Evolutionary conservation across 345 rosid genomes (phyloP).

Genomic region (Dovyalis caffra): DNA sequence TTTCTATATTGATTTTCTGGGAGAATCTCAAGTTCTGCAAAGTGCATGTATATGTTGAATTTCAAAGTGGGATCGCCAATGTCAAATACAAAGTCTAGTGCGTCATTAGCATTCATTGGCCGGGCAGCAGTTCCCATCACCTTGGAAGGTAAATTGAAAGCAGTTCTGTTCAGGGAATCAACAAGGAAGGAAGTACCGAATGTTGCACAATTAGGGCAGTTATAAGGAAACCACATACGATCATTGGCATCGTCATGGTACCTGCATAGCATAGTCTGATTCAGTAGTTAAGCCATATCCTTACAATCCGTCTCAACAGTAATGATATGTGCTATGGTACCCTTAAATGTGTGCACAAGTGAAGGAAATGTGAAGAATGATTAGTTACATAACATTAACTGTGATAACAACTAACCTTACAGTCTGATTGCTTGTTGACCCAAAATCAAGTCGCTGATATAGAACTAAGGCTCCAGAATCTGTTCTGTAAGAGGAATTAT

Average conservation of each 20-base stretch:
- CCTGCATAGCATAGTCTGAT: no score
- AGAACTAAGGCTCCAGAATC: constrained; percentile 18
- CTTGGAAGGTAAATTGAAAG: constrained; percentile 24
- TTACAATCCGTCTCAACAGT: no score
- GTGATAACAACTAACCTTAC: constrained; percentile 24
- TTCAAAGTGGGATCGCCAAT: constrained; percentile 14
- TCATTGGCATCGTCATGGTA: no score
- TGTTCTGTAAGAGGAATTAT: constrained; percentile 10
- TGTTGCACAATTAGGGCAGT: no score
- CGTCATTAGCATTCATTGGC: constrained; percentile 11
- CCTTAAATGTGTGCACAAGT: no score
- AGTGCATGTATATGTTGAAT: constrained; percentile 31
- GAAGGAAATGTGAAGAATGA: no score
- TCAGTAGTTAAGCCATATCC: no score
- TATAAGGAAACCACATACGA: no score
- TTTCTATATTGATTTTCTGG: constrained; percentile 13
- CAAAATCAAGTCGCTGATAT: constrained; percentile 37
- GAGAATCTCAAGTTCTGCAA: constrained; percentile 28
- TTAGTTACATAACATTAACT: no score
- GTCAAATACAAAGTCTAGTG: constrained; percentile 15
- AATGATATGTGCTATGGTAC: no score
- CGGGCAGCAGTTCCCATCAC: constrained; percentile 32
- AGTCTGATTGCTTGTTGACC: constrained; percentile 15
- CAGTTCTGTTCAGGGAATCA: no score
- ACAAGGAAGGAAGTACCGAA: no score